phyloP scores from a whole-genome alignment of 2,329 filamentous ascomycete species.

The Ophiocordyceps sinensis region DNA sequence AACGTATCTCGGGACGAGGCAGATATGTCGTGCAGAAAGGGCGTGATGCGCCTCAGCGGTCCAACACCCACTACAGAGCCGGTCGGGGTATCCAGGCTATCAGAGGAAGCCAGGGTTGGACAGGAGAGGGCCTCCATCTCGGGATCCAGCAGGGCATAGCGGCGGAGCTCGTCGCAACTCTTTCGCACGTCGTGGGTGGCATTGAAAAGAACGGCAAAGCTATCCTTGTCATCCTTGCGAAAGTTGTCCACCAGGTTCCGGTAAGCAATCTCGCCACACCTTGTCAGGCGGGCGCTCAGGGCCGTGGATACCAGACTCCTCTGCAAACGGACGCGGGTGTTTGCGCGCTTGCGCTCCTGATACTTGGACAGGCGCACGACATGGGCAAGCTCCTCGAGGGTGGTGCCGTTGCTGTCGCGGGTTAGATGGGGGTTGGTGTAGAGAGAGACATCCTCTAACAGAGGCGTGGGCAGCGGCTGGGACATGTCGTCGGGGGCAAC shows the following conservation, averaged over 20 bases:
- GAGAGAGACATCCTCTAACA: slow-evolving; percentile 50
- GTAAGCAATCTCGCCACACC: slow-evolving; percentile 61
- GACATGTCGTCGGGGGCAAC: slow-evolving; percentile 23
- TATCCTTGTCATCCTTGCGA: slow-evolving; percentile 63
- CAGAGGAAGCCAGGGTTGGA: slow-evolving; percentile 26
- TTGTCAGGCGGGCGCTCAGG: slow-evolving; percentile 57
- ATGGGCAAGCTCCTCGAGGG: slow-evolving; percentile 64
- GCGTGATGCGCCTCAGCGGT: slow-evolving; percentile 26
- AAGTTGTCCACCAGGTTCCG: slow-evolving; percentile 67
- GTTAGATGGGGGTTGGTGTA: slow-evolving; percentile 49
- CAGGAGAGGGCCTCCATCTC: slow-evolving; percentile 48
- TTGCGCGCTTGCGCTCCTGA: slow-evolving; percentile 65
- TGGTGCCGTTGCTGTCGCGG: slow-evolving; percentile 50
- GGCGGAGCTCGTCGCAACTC: slow-evolving; percentile 58
- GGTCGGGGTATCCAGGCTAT: slow-evolving; percentile 33
- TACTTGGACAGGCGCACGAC: slow-evolving; percentile 65
- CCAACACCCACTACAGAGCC: slow-evolving; percentile 24
- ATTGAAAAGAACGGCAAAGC: slow-evolving; percentile 60
- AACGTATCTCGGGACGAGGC: slow-evolving; percentile 60
- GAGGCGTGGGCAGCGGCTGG: slow-evolving; percentile 32
- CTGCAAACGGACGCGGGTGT: slow-evolving; percentile 59
- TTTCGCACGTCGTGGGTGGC: slow-evolving; percentile 67
- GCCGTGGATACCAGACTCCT: slow-evolving; percentile 62
- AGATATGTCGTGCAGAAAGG: slow-evolving; percentile 61
- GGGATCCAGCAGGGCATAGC: slow-evolving; percentile 57